phyloP scores from a whole-genome alignment of 257 asterid species.

The Solanum verrucosum region DNA sequence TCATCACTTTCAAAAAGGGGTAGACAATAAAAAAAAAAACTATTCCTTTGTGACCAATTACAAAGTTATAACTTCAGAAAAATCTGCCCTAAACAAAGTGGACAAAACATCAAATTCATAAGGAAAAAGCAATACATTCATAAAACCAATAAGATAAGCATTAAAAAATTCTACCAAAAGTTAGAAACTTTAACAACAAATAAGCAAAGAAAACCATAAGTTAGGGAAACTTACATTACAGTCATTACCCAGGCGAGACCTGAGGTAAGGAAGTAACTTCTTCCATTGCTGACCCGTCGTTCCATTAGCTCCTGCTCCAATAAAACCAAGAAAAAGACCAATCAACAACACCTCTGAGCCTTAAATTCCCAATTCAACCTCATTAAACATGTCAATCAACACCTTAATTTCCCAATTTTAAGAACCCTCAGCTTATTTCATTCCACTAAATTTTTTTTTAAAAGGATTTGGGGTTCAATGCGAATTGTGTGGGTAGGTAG shows the following conservation, averaged over 20 bases:
- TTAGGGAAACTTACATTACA: constrained; percentile 61
- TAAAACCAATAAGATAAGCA: not conserved
- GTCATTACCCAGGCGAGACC: constrained; percentile 79
- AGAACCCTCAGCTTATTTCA: not conserved
- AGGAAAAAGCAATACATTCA: not conserved
- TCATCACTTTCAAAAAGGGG: not conserved
- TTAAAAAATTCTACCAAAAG: not conserved
- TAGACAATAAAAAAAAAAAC: not conserved
- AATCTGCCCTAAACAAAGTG: too few species aligned
- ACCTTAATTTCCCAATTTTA: not conserved
- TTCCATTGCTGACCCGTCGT: constrained; percentile 92
- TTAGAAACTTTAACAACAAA: not conserved
- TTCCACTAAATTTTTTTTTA: not conserved
- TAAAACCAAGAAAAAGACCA: not conserved
- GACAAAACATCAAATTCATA: not conserved
- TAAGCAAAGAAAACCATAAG: not conserved
- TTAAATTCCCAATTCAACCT: not conserved
- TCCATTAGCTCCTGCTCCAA: constrained; percentile 84
- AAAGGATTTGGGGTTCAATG: not conserved
- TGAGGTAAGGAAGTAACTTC: constrained; percentile 70
- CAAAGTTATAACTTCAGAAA: not conserved
- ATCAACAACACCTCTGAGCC: not conserved
- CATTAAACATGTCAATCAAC: not conserved
- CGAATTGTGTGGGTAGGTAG: not conserved
- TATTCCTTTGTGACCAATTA: not conserved